Evolutionary conservation across 805 yeast species (phyloP), one percentile per base, ranked within the genome.

Genomic region (Ogataea haglerorum): DNA sequence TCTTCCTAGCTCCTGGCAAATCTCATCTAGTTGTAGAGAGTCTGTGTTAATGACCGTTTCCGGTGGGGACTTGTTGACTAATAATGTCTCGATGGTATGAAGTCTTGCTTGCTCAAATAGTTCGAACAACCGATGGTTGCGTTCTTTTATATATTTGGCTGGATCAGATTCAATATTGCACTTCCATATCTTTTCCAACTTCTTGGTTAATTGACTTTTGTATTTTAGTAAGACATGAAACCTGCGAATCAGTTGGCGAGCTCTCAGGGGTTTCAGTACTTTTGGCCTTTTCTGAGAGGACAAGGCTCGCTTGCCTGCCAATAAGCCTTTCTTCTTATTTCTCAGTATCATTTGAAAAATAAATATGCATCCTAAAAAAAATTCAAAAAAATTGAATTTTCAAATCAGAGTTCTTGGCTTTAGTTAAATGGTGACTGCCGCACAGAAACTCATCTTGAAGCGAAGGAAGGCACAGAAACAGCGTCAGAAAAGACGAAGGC

Each of bases 241-340:
- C 28, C 88, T 62, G 40, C 96, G 72, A 19, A 90, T 90, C 15
- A 90, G 69, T 52, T 76, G 80, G 34, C 96, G 68, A 0, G 95
- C 83, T 52, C 78, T 69, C 31, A 73, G 71, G 3, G 88, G 95
- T 60, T 82, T 87, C 40, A 82, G 69, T 6, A 68, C 51, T 29
- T 55, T 69, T 2, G 82, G 79, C 60, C 57, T 38, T 32, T 19
- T 19, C 5, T 31, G n/a, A 6, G 37, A 17, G 2, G 62, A 58
- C 1, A 72, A 65, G 22, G 54, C 48, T 1, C 64, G 57, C 28
- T 61, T 51, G 36, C 58, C 63, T 9, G 40, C 34, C 19, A 68
- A 52, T 41, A 64, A 42, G 16, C 64, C 67, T 18, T 32, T 33
- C 22, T 33, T 38, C 34, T 28, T 38, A 17, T 23, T 22, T 27